Evolutionary conservation across 805 yeast species (phyloP).

Genomic region (Hermanozyma aechmeae): DNA sequence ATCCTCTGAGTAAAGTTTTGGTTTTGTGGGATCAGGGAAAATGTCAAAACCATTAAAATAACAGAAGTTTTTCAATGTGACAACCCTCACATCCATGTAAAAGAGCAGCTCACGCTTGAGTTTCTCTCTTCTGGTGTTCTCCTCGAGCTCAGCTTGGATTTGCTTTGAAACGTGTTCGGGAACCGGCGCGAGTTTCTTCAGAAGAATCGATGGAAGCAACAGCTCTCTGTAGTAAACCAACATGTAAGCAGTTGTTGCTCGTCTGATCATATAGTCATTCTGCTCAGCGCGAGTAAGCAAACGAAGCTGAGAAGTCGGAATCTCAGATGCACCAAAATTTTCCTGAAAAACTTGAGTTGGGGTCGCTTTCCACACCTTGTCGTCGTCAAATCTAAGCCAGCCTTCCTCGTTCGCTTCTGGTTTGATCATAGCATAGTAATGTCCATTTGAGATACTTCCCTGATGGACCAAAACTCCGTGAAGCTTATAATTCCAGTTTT

Average conservation of each 20-base stretch:
- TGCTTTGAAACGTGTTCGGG: slow-evolving; percentile 65
- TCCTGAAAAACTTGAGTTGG: slow-evolving; percentile 81
- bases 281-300: slow-evolving; percentile 50
- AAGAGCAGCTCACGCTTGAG: slow-evolving; percentile 56
- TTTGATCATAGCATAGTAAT: slow-evolving; percentile 88
- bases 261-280: slow-evolving; percentile 52
- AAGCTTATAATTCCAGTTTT: slow-evolving; percentile 69
- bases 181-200: slow-evolving; percentile 31
- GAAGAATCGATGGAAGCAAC: slow-evolving; percentile 47
- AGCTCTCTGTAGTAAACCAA: slow-evolving; percentile 77
- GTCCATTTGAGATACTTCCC: slow-evolving; percentile 94
- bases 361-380: slow-evolving; percentile 82
- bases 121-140: slow-evolving; percentile 42
- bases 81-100: slow-evolving; percentile 42
- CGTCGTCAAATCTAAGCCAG: slow-evolving; percentile 96
- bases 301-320: slow-evolving; percentile 39
- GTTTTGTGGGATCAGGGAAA: slow-evolving; percentile 49
- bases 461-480: slow-evolving; percentile 95
- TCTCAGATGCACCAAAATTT: slow-evolving; percentile 75
- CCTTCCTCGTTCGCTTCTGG: slow-evolving; percentile 53
- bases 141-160: slow-evolving; percentile 54
- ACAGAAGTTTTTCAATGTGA: slow-evolving; percentile 43
- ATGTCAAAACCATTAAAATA: slow-evolving; percentile 68
- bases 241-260: slow-evolving; percentile 96
- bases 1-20: slow-evolving; percentile 38